phyloP scores from a whole-genome alignment of 2,329 filamentous ascomycete genomes.

The Hymenoscyphus infarciens region DNA sequence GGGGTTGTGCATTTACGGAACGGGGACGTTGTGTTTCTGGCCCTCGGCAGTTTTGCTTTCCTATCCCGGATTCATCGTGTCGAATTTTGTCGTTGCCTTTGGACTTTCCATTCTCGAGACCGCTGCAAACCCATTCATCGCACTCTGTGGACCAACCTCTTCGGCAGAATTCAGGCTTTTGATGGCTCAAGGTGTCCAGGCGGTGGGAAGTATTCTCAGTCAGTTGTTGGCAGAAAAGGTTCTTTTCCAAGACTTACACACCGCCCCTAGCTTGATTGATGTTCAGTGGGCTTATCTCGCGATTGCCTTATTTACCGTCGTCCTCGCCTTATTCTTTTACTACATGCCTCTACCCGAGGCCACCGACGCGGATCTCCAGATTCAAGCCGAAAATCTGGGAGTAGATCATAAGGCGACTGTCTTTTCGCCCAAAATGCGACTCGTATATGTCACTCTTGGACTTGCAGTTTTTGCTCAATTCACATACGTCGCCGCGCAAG shows the following conservation, averaged over 20 bases:
- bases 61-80: constrained; percentile 74
- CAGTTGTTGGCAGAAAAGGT: constrained; percentile 69
- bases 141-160: constrained; percentile 67
- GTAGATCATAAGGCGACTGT: constrained; percentile 25
- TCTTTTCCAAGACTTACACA: constrained; percentile 61
- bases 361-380: constrained; percentile 49
- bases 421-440: constrained; percentile 39
- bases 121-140: constrained; percentile 71
- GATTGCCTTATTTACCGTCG: constrained; percentile 70
- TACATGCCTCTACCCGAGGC: constrained; percentile 63
- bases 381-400: constrained; percentile 38
- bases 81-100: constrained; percentile 71
- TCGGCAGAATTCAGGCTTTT: constrained; percentile 74
- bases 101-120: constrained; percentile 76
- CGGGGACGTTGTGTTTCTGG: constrained; percentile 83
- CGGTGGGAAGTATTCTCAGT: constrained; percentile 68
- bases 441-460: constrained; percentile 48
- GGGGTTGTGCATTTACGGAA: constrained; percentile 70
- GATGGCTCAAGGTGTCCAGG: constrained; percentile 73
- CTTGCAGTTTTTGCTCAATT: constrained; percentile 75
- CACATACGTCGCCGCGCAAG: constrained; percentile 73
- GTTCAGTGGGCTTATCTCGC: constrained; percentile 87
- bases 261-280: constrained; percentile 57
- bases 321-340: constrained; percentile 65
- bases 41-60: constrained; percentile 71